These are phyloP conservation scores for Myrica gale DNA, from an alignment of 306 rosid genomes.

Conservation along the genomic window DNA sequence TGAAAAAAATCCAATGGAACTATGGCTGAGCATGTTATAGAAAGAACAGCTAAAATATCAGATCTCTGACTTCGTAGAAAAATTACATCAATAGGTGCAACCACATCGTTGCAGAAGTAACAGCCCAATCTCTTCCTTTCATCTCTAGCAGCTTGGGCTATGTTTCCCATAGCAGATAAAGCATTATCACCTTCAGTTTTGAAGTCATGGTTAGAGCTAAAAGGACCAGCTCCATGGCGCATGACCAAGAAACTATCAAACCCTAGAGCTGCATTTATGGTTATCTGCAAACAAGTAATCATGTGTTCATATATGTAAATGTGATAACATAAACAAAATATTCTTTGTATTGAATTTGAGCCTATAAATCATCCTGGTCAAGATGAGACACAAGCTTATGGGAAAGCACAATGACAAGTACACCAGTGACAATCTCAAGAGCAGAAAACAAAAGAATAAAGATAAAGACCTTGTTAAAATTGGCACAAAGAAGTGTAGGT, in stretches of 20 bases:
- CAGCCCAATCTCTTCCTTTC: constrained; percentile 79
- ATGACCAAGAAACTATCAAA: constrained; percentile 96
- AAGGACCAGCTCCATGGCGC: constrained; percentile 98
- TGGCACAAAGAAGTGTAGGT: constrained; percentile 91
- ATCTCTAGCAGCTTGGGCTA: constrained; percentile 32
- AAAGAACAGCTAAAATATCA: constrained; percentile 21
- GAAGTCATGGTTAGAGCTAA: constrained; percentile 34
- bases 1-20: constrained; percentile 40
- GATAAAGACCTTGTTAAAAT: constrained; percentile 66
- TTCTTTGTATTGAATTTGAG: constrained; percentile 4
- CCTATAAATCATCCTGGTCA: constrained; percentile 18
- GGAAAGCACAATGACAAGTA: constrained; percentile 5
- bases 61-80: constrained; percentile 7
- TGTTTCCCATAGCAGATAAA: constrained; percentile 38
- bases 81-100: constrained; percentile 95
- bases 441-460: constrained; percentile 11
- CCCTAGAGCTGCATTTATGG: constrained; percentile 89
- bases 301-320: constrained; percentile 1
- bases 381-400: constrained; percentile 24
- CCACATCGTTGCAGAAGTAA: constrained; percentile 93
- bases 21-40: constrained; percentile 12
- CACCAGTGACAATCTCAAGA: constrained; percentile 1
- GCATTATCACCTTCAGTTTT: constrained; percentile 42
- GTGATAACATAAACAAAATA: constrained; percentile 12
- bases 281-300: constrained; percentile 51